Evolutionary conservation across 192 early-diverging fungal genomes (phyloP).

Genomic region (Rhizophlyctis rosea): DNA sequence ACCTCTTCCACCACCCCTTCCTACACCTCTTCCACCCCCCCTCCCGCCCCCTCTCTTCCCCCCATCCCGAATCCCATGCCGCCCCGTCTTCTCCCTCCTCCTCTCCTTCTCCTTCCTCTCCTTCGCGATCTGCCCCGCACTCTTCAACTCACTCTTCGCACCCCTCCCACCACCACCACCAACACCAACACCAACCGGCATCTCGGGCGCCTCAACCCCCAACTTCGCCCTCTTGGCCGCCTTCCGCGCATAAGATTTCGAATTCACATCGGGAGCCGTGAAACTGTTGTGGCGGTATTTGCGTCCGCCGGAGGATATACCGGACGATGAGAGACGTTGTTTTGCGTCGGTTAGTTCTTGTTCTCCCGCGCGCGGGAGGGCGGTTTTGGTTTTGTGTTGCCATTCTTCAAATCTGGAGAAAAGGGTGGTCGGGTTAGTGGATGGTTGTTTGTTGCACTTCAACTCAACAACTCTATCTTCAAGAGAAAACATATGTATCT

Average conservation of each 20-base stretch:
- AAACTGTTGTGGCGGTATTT: slow-evolving; percentile 78
- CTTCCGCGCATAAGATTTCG: slow-evolving; percentile 36
- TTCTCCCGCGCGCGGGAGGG: slow-evolving; percentile 83
- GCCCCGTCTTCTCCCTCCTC: slow-evolving; percentile 71
- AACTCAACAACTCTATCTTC: slow-evolving; percentile 3
- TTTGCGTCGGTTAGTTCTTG: slow-evolving; percentile 64
- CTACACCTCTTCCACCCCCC: too few species aligned
- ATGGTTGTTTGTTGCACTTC: too few species aligned
- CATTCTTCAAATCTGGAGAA: slow-evolving; percentile 74
- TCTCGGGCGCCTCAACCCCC: slow-evolving; percentile 17
- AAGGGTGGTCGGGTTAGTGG: neutral
- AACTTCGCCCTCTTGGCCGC: slow-evolving; percentile 59
- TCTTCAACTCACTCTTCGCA: slow-evolving; percentile 73
- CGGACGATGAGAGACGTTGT: slow-evolving; percentile 31
- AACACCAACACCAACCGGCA: slow-evolving; percentile 10
- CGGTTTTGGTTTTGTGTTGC: slow-evolving; percentile 83
- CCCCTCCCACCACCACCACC: slow-evolving; percentile 29
- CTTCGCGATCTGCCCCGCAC: slow-evolving; percentile 77
- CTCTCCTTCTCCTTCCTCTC: slow-evolving; percentile 67
- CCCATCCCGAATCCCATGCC: slow-evolving; percentile 32
- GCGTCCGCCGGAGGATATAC: slow-evolving; percentile 11
- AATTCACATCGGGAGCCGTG: slow-evolving; percentile 63
- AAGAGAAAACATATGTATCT: neutral
- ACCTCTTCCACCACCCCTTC: too few species aligned
- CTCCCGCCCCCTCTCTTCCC: too few species aligned